Evolutionary conservation across 1,284 basidiomycete species (phyloP).

Genomic region (Gomphus bonarii): DNA sequence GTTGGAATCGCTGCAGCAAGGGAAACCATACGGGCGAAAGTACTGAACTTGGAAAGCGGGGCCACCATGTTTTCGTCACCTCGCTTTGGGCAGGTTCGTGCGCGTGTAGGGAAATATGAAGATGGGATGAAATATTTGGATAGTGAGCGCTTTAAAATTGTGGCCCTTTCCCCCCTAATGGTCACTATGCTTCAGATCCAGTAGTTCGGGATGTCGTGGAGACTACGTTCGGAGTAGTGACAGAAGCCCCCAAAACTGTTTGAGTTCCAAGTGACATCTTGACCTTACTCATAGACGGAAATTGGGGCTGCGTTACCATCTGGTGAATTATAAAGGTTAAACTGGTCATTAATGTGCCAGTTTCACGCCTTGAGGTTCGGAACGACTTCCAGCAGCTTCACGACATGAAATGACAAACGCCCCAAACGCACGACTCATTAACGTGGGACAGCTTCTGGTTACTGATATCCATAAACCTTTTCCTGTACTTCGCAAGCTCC

Average conservation of each 20-base stretch:
- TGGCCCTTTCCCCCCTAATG: background rate
- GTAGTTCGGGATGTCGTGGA: background rate
- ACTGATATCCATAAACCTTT: no score
- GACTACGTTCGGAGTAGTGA: background rate
- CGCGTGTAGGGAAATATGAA: background rate
- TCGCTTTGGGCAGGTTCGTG: background rate
- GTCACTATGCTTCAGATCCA: background rate
- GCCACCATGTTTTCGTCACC: background rate
- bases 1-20: background rate
- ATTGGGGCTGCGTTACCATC: no score
- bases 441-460: no score
- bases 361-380: no score
- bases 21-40: background rate
- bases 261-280: no score
- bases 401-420: no score
- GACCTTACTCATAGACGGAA: no score
- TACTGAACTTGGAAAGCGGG: background rate
- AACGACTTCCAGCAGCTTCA: no score
- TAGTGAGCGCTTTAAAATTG: background rate
- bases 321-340: background rate
- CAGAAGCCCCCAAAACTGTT: background rate
- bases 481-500: no score
- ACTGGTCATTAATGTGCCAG: no score
- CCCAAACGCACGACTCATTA: no score
- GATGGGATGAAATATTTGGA: background rate